Evolutionary conservation across 2,329 filamentous ascomycete species (phyloP).

Genomic region (Penicillium expansum): DNA sequence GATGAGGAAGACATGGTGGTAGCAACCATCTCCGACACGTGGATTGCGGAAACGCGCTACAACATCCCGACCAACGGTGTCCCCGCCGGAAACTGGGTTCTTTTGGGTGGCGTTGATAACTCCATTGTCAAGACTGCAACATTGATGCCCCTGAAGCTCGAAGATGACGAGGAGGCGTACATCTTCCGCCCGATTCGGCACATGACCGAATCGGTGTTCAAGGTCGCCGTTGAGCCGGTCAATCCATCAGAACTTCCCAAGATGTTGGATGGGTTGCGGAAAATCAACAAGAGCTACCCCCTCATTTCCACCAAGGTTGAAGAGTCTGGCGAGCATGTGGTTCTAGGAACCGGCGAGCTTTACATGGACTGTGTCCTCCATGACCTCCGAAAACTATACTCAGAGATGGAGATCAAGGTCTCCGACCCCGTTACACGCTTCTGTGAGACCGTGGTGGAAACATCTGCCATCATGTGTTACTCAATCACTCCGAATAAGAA

Average conservation of each 20-base stretch:
- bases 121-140: conserved; percentile 98
- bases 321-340: conserved; percentile 93
- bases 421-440: conserved; percentile 97
- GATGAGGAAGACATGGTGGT: conserved; percentile 96
- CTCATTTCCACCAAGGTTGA: conserved; percentile 96
- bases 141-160: conserved; percentile 73
- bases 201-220: conserved; percentile 96
- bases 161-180: conserved; percentile 86
- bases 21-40: conserved; percentile 79
- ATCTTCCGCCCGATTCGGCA: conserved; percentile 92
- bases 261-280: conserved; percentile 94
- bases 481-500: conserved; percentile 98
- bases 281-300: conserved; percentile 97
- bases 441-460: conserved; percentile 96
- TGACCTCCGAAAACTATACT: conserved; percentile 87
- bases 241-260: conserved; percentile 97
- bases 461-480: conserved; percentile 96
- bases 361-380: conserved; percentile 99
- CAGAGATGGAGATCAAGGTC: conserved; percentile 99
- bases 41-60: conserved; percentile 89
- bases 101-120: conserved; percentile 92
- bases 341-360: conserved; percentile 93
- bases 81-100: conserved; percentile 87
- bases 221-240: conserved; percentile 95
- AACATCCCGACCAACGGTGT: conserved; percentile 89